Evolutionary conservation across 345 rosid species (phyloP).

Genomic region (Brassica incana): DNA sequence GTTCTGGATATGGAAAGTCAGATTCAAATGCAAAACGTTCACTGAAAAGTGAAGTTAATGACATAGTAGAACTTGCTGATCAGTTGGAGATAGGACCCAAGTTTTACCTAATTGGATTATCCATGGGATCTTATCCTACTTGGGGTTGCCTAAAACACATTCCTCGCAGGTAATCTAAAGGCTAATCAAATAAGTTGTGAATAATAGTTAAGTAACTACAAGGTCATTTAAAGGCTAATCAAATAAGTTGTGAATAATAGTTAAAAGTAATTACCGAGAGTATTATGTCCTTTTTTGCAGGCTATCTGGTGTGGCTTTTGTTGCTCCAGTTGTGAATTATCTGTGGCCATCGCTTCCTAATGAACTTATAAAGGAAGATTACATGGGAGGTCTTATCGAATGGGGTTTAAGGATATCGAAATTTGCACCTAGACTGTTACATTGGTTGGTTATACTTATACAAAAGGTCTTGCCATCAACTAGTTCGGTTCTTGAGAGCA

Average conservation of each 20-base stretch:
- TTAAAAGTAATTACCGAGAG: not conserved
- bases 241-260: slow-evolving; percentile 1
- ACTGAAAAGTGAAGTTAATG: slow-evolving; percentile 69
- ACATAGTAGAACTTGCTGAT: slow-evolving; percentile 79
- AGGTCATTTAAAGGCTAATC: slow-evolving; percentile 42
- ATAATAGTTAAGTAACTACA: not conserved
- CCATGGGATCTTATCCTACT: slow-evolving; percentile 83
- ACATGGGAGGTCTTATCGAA: slow-evolving; percentile 50
- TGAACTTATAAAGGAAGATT: slow-evolving; percentile 53
- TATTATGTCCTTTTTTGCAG: slow-evolving; percentile 42
- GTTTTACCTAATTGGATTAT: slow-evolving; percentile 74
- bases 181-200: not conserved
- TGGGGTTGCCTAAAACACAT: slow-evolving; percentile 89
- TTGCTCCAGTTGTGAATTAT: slow-evolving; percentile 78
- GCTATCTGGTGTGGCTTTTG: slow-evolving; percentile 72
- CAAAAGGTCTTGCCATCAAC: slow-evolving; percentile 63
- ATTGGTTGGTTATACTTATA: slow-evolving; percentile 65
- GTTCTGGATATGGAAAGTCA: slow-evolving; percentile 91
- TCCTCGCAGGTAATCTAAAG: slow-evolving; percentile 60
- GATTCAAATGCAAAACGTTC: slow-evolving; percentile 60
- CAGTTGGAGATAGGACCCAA: slow-evolving; percentile 64
- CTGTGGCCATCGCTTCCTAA: slow-evolving; percentile 78
- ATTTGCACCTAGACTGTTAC: slow-evolving; percentile 59
- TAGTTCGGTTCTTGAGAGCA: slow-evolving; percentile 44
- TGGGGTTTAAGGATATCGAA: slow-evolving; percentile 59